Evolutionary conservation across 495 filamentous ascomycete species (phyloP).

Genomic region (Penicillium roqueforti): DNA sequence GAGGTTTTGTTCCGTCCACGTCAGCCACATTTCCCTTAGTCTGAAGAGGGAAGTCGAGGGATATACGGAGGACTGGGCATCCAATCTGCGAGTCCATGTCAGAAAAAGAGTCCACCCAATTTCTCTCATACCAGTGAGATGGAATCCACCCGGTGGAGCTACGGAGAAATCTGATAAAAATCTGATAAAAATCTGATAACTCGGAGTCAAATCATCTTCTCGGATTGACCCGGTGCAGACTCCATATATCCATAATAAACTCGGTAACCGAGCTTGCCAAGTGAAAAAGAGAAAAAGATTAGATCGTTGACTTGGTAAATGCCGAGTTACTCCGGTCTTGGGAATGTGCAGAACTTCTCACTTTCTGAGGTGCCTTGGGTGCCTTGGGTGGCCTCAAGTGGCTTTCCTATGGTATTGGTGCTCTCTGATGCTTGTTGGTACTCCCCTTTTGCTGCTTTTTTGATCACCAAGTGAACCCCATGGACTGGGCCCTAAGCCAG

Average conservation of each 20-base stretch:
- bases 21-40: background rate
- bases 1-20: constrained; percentile 2
- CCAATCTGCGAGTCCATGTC: constrained; percentile 1
- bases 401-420: too few relatives aligned
- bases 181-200: constrained; percentile 25
- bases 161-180: constrained; percentile 28
- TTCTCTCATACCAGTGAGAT: background rate
- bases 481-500: background rate
- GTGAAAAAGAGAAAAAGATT: constrained; percentile 4
- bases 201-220: constrained; percentile 21
- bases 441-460: background rate
- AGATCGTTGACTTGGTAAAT: constrained; percentile 2
- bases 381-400: background rate
- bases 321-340: background rate
- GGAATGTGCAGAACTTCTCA: background rate
- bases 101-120: background rate
- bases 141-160: constrained; percentile 24
- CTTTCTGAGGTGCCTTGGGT: background rate
- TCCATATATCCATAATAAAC: constrained; percentile 19
- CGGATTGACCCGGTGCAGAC: constrained; percentile 11
- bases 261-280: constrained; percentile 23
- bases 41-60: background rate
- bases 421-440: too few relatives aligned
- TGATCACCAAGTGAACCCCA: background rate
- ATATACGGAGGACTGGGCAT: background rate